A percentile compares a stretch with the other conserved stretches of the same genome.
These are phyloP conservation scores for Jimgerdemannia flammicorona DNA, from an alignment of 192 early-diverging fungal species.

Conservation along the genomic window DNA sequence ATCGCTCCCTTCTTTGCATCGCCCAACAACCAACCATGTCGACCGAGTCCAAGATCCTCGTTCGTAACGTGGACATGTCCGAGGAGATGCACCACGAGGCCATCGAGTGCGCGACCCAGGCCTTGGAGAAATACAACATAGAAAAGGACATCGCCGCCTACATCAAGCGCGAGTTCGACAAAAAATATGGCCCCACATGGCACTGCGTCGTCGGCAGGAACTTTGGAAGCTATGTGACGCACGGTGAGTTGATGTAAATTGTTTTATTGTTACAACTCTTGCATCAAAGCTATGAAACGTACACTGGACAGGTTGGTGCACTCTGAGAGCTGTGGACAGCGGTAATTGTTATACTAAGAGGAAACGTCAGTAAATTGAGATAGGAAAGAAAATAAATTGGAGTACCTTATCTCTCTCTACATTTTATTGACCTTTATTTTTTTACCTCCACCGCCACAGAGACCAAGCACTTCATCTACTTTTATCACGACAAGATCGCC, in stretches of 20 bases:
- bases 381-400: too few species aligned
- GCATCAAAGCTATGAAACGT: too few species aligned
- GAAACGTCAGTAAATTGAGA: too few species aligned
- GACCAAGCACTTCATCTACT: slow-evolving; percentile 97
- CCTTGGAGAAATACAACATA: slow-evolving; percentile 89
- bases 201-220: slow-evolving; percentile 98
- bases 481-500: slow-evolving; percentile 92
- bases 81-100: slow-evolving; percentile 96
- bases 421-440: too few species aligned
- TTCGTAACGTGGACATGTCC: slow-evolving; percentile 98
- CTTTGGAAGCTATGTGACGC: slow-evolving; percentile 99
- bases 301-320: too few species aligned
- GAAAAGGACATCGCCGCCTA: slow-evolving; percentile 98
- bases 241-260: slow-evolving; percentile 52
- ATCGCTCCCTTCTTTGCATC: too few species aligned
- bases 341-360: too few species aligned
- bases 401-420: too few species aligned
- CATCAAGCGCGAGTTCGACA: slow-evolving; percentile 99
- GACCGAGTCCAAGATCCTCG: slow-evolving; percentile 80
- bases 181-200: slow-evolving; percentile 97
- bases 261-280: too few species aligned
- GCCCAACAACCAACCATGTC: slow-evolving; percentile 8
- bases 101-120: slow-evolving; percentile 80
- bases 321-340: too few species aligned
- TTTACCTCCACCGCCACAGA: slow-evolving; percentile 29